A percentile compares a stretch with the other conserved stretches of the same genome.
Evolutionary conservation across 2,329 filamentous ascomycete species (phyloP).

Genomic region (Cladosporium phlei): DNA sequence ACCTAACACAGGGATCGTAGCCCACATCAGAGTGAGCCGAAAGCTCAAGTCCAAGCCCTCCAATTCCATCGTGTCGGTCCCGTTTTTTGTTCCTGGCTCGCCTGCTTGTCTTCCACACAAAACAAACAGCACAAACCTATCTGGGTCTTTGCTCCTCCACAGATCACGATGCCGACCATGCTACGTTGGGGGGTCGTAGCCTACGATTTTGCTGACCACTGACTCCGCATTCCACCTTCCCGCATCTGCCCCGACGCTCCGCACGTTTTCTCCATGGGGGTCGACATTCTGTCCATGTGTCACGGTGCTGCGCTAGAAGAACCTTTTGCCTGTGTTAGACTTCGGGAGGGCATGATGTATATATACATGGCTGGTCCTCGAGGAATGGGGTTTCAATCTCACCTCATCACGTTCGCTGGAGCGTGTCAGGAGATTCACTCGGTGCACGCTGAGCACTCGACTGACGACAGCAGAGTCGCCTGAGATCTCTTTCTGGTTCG

Average conservation of each 20-base stretch:
- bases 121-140: too few species aligned
- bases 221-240: neutral
- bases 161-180: neutral
- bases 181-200: neutral
- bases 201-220: neutral
- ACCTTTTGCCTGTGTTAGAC: neutral
- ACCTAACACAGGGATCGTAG: neutral
- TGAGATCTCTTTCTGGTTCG: neutral
- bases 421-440: neutral
- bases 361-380: neutral
- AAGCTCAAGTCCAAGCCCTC: too few species aligned
- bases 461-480: neutral
- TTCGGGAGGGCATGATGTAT: neutral
- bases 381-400: neutral
- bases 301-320: neutral
- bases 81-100: too few species aligned
- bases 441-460: neutral
- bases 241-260: too few species aligned
- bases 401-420: neutral
- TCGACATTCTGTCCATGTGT: constrained; percentile 3
- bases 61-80: too few species aligned
- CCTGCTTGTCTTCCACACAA: too few species aligned
- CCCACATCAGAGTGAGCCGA: too few species aligned
- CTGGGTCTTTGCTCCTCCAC: too few species aligned
- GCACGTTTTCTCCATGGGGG: neutral